Evolutionary conservation across 2,329 filamentous ascomycete species (phyloP), one percentile per base, ranked within the genome.

Genomic region (Grosmannia huntii): DNA sequence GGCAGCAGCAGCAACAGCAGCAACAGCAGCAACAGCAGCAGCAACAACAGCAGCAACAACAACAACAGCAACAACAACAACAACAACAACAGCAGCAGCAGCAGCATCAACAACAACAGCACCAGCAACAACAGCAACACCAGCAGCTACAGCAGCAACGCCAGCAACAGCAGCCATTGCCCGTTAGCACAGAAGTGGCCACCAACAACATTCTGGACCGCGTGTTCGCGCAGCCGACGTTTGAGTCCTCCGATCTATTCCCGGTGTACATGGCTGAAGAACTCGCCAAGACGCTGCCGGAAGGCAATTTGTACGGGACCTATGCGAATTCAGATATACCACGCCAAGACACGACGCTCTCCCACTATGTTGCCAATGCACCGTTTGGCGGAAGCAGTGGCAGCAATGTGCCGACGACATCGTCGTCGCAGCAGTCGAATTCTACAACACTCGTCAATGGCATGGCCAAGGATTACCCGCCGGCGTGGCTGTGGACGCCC

Each of bases 401-500:
- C 19, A n/a, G 16, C 31, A 33, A 21, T n/a, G 51, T 33, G 19
- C 31, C 7, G 4, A 52, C 50, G 28, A 21, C 27, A 28, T 31
- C 49, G 19, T 31, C 49, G 19, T 27, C 27, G 49, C 49, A 52
- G 28, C 27, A 21, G 7, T 21, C 44, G 21, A 25, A 14, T 23
- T 21, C 21, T 5, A 63, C 63, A 12, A 63, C 65, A 11, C 60
- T 66, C 3, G 55, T 65, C 5, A 63, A 81, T 4, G 78, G 76
- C 5, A 79, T 70, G 1, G 72, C 63, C 25, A 72, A 72, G 3
- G 73, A 73, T 27, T 76, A 76, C 12, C 74, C 79, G 2, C 76
- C 81, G 6, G 78, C 80, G 53, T 82, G 81, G 62, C 72, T 81
- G 63, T 82, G 81, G 52, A 76, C 76, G 1, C 71, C 70, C 14